phyloP scores from a whole-genome alignment of 2,329 filamentous ascomycete genomes.

The Aspergillus novoparasiticus region DNA sequence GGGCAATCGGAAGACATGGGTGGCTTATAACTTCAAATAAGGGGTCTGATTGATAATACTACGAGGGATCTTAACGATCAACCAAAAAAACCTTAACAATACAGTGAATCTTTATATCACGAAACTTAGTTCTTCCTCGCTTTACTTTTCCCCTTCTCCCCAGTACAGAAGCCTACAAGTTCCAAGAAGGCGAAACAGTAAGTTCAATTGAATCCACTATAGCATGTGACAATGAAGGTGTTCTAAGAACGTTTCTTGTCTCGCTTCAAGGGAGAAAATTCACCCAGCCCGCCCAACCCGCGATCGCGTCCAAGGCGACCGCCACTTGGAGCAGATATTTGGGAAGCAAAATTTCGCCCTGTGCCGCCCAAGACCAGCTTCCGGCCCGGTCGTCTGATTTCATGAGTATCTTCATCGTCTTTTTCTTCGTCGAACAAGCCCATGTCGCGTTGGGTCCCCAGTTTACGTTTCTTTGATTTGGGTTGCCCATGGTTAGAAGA shows the following conservation, averaged over 20 bases:
- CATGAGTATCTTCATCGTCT: conserved; percentile 48
- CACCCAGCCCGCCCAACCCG: conserved; percentile 52
- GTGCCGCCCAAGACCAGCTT: conserved; percentile 29
- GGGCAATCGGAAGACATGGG: background rate
- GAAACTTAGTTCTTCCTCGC: background rate
- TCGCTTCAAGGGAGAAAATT: conserved; percentile 73
- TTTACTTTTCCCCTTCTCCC: background rate
- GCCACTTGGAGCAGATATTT: conserved; percentile 7
- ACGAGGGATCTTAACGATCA: background rate
- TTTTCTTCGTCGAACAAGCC: conserved; percentile 71
- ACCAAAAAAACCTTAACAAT: background rate
- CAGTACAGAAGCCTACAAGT: background rate
- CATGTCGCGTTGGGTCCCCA: conserved; percentile 61
- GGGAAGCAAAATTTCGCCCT: conserved; percentile 16
- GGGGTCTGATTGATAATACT: no score
- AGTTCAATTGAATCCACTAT: background rate
- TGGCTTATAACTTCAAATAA: background rate
- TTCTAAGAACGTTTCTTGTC: conserved; percentile 54
- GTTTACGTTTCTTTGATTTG: conserved; percentile 72
- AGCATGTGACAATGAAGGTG: background rate
- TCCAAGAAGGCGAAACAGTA: background rate
- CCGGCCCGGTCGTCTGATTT: conserved; percentile 28
- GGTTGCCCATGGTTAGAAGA: conserved; percentile 30
- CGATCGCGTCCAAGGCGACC: conserved; percentile 18
- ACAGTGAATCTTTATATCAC: background rate